Conservation (phyloP, 176 grass and related monocot species). For the Paspalum vaginatum region DNA sequence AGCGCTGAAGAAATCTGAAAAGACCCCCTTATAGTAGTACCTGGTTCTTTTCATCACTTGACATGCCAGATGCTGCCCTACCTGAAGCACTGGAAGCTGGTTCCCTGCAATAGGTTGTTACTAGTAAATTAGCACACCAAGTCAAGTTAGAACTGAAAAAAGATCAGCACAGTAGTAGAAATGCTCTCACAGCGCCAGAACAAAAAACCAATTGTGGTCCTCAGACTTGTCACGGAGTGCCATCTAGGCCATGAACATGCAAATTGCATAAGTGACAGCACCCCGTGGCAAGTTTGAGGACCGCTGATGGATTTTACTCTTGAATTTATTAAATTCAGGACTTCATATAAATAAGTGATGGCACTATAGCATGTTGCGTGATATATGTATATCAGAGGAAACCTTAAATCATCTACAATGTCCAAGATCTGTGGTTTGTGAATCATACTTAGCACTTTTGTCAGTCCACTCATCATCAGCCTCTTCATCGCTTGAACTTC, state of each 20-base stretch:
- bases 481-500: constrained; percentile 98
- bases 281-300: no score
- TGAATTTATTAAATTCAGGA: background rate
- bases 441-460: constrained; percentile 86
- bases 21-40: constrained; percentile 45
- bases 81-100: constrained; percentile 87
- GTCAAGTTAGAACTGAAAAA: background rate
- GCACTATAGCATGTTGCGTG: background rate
- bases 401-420: background rate
- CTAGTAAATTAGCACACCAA: constrained; percentile 41
- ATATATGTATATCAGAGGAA: constrained; percentile 14
- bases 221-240: no score
- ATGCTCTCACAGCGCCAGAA: background rate
- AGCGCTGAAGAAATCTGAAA: constrained; percentile 7
- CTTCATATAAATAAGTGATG: background rate
- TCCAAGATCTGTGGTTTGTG: constrained; percentile 8
- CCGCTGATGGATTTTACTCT: no score
- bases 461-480: constrained; percentile 98
- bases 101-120: constrained; percentile 67
- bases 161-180: background rate
- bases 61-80: constrained; percentile 88
- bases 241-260: no score
- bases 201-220: background rate
- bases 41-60: constrained; percentile 98
- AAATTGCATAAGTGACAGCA: no score